Conservation (phyloP, 169 alveolate genomes). For the Eimeria falciformis region DNA sequence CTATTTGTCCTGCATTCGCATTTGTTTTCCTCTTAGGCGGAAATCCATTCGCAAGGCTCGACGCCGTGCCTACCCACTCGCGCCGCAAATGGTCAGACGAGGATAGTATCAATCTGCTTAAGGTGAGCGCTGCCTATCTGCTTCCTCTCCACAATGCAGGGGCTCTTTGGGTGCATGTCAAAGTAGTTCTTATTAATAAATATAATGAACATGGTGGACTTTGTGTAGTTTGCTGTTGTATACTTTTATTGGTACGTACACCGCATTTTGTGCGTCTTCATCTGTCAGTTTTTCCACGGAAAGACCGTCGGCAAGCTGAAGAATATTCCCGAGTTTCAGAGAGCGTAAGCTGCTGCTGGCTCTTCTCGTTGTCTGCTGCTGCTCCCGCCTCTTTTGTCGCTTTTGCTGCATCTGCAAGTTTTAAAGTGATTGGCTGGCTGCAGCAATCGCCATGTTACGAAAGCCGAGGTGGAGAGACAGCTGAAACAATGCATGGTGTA, state of each 20-base stretch:
- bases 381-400: neutral
- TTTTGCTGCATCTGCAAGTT: neutral
- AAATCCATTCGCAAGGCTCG: slow-evolving; percentile 60
- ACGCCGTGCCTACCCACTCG: slow-evolving; percentile 6
- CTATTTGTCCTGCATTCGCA: no score
- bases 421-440: neutral
- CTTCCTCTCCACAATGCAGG: no score
- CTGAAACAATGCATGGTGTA: slow-evolving; percentile 65
- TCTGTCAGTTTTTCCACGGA: slow-evolving; percentile 58
- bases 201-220: no score
- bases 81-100: slow-evolving; percentile 63
- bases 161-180: no score
- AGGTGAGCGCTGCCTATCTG: no score
- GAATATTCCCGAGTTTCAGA: slow-evolving; percentile 69
- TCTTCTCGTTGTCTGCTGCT: neutral
- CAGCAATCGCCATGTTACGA: slow-evolving; percentile 67
- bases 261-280: neutral
- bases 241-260: no score
- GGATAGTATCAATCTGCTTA: slow-evolving; percentile 50
- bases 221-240: no score
- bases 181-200: no score
- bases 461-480: slow-evolving; percentile 69
- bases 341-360: slow-evolving; percentile 19
- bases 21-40: slow-evolving; percentile 50
- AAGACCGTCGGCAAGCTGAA: slow-evolving; percentile 40